Percentiles rank a stretch among this genome's conserved stretches.
Conservation (phyloP, 805 yeast species). For the Candida succiphila region DNA sequence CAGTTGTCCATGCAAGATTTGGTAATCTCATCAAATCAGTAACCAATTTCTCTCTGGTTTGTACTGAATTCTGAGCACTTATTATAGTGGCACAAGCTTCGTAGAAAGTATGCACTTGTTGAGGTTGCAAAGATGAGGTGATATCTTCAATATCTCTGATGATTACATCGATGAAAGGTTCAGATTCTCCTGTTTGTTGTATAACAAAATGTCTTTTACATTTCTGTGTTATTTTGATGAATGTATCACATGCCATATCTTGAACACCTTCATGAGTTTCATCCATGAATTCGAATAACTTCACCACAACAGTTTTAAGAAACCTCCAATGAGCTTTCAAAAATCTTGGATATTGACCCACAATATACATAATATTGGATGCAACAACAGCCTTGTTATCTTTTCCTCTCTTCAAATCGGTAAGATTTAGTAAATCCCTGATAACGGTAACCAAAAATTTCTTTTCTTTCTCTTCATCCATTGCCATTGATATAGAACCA, state of each 20-base stretch:
- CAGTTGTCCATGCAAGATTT: conserved; percentile 88
- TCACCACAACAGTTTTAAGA: conserved; percentile 88
- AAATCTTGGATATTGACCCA: conserved; percentile 97
- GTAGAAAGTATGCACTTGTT: conserved; percentile 95
- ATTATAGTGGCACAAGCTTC: conserved; percentile 95
- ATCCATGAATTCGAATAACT: conserved; percentile 97
- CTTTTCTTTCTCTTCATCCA: conserved; percentile 97
- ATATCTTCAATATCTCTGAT: conserved; percentile 74
- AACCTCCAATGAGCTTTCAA: conserved; percentile 98
- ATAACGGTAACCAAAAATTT: conserved; percentile 88
- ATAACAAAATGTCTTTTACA: conserved; percentile 94
- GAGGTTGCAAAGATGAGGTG: conserved; percentile 90
- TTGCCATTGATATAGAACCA: conserved; percentile 97
- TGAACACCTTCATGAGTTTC: conserved; percentile 99
- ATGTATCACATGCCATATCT: conserved; percentile 99
- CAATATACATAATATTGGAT: conserved; percentile 98
- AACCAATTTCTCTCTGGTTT: conserved; percentile 61
- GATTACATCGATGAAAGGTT: conserved; percentile 87
- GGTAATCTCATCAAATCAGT: conserved; percentile 83
- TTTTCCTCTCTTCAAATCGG: conserved; percentile 95
- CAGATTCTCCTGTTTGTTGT: conserved; percentile 74
- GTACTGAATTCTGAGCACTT: conserved; percentile 70
- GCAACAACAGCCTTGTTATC: conserved; percentile 99
- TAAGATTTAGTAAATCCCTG: conserved; percentile 80
- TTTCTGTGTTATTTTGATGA: conserved; percentile 88